These are phyloP conservation scores for Vigna nakashimae DNA, from an alignment of 306 rosid genomes.

Conservation along the genomic window DNA sequence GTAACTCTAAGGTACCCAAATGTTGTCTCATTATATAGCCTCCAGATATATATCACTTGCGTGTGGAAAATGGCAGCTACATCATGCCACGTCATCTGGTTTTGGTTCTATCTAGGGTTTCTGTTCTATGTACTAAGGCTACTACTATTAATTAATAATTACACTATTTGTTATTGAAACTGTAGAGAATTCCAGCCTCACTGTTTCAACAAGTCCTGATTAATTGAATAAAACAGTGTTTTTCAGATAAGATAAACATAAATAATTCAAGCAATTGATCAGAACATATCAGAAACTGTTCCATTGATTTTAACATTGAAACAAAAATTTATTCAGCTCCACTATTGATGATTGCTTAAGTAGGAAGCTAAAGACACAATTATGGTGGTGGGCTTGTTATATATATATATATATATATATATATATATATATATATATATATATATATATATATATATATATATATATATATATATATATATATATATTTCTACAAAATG, in stretches of 20 bases:
- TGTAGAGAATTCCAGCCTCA: constrained; percentile 3
- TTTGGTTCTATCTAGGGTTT: constrained; percentile 26
- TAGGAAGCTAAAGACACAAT: background rate
- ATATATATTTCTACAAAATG: too few species aligned
- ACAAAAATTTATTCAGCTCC: background rate
- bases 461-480: too few species aligned
- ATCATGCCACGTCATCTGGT: constrained; percentile 33
- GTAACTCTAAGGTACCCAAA: constrained; percentile 25
- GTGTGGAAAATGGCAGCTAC: constrained; percentile 44
- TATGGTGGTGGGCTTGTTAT: too few species aligned
- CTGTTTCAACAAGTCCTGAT: constrained; percentile 14
- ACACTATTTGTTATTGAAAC: background rate
- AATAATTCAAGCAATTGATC: constrained; percentile 1
- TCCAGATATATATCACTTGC: constrained; percentile 47
- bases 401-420: too few species aligned
- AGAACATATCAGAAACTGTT: background rate
- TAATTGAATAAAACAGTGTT: background rate
- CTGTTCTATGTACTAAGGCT: background rate
- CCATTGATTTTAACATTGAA: background rate
- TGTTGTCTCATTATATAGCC: constrained; percentile 22
- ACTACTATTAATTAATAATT: background rate
- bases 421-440: too few species aligned
- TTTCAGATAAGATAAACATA: constrained; percentile 15
- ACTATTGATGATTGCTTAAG: constrained; percentile 14
- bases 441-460: too few species aligned